Conservation (phyloP, 331 rosid species). For the Ulmus americana region DNA sequence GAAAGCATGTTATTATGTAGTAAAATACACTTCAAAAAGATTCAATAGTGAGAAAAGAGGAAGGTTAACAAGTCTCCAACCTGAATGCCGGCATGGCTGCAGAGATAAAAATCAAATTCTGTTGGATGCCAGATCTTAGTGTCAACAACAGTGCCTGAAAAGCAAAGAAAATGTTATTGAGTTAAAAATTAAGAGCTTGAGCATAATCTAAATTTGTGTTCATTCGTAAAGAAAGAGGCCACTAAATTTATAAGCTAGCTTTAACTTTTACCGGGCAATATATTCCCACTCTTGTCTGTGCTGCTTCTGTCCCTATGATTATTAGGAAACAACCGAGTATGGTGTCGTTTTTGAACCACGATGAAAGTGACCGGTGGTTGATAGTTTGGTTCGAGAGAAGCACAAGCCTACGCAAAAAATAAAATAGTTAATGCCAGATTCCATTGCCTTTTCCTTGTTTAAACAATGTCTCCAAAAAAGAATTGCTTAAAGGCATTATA, state of each 20-base stretch:
- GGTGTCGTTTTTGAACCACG: constrained; percentile 94
- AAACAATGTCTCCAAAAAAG: constrained; percentile 6
- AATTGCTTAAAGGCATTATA: neutral
- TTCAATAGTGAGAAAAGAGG: neutral
- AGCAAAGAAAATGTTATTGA: neutral
- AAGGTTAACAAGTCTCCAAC: constrained; percentile 26
- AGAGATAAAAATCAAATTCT: constrained; percentile 93
- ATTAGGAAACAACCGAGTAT: constrained; percentile 81
- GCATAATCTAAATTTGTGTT: neutral
- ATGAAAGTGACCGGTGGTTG: constrained; percentile 98
- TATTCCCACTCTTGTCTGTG: constrained; percentile 85
- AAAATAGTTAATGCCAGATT: constrained; percentile 11
- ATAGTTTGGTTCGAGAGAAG: constrained; percentile 93
- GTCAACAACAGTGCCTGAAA: constrained; percentile 89
- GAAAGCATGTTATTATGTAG: too few species aligned
- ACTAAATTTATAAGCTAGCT: neutral
- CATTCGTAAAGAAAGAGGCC: neutral
- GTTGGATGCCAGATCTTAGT: constrained; percentile 95
- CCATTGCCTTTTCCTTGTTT: neutral
- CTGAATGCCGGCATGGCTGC: constrained; percentile 99
- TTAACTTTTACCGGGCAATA: constrained; percentile 65
- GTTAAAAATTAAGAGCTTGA: neutral
- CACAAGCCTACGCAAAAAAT: constrained; percentile 64
- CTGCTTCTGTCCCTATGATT: constrained; percentile 79
- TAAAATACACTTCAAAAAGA: too few species aligned